Evolutionary conservation across 176 grass and related monocot species (phyloP).

Genomic region (Juncus effusus): DNA sequence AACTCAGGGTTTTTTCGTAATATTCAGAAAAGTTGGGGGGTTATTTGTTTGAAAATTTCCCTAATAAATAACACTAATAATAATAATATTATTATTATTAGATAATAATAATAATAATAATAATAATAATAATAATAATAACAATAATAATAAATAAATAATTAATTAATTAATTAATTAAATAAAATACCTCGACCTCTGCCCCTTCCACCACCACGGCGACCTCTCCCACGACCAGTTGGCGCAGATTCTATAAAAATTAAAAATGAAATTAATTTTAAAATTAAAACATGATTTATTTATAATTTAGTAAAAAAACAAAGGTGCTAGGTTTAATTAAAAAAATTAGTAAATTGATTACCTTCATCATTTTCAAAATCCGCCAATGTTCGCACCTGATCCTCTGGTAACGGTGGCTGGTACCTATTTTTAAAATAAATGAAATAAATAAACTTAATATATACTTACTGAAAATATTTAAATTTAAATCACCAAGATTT

Average conservation of each 20-base stretch:
- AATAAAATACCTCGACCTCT: constrained; percentile 59
- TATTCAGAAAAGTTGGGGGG: no score
- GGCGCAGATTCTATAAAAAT: constrained; percentile 42
- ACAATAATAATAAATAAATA: constrained; percentile 18
- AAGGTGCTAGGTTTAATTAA: no score
- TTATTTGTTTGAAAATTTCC: no score
- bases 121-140: neutral
- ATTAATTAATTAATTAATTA: no score
- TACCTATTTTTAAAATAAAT: constrained; percentile 40
- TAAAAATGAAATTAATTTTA: constrained; percentile 4
- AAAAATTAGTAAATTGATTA: constrained; percentile 11
- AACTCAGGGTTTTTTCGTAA: no score
- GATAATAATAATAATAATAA: constrained; percentile 12
- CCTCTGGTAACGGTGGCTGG: constrained; percentile 66
- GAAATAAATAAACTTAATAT: constrained; percentile 17
- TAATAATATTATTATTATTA: no score
- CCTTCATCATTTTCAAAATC: constrained; percentile 71
- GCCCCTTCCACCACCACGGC: constrained; percentile 57
- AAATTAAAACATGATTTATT: neutral
- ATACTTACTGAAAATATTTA: neutral
- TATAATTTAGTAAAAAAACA: no score
- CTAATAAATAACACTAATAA: no score
- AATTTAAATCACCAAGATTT: constrained; percentile 7
- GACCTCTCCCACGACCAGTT: constrained; percentile 52
- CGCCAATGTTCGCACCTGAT: constrained; percentile 58